Percentiles rank a stretch among this genome's conserved stretches.
phyloP scores from a whole-genome alignment of 352 stramenopile genomes.

The Stephanocyclus meneghinianus region DNA sequence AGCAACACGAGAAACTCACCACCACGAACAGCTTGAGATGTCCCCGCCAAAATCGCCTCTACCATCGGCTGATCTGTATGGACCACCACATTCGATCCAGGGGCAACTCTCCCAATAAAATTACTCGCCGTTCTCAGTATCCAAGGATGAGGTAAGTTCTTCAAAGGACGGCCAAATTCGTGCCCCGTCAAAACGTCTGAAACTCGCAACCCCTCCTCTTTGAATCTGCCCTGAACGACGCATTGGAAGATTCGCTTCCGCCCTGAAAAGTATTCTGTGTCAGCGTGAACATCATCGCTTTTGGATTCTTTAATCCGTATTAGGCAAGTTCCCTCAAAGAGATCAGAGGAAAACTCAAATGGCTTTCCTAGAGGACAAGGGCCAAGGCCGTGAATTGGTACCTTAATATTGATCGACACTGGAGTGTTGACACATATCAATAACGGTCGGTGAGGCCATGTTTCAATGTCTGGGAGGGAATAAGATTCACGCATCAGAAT shows the following conservation, averaged over 20 bases:
- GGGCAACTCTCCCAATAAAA: slow-evolving; percentile 35
- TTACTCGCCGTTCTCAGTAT: slow-evolving; percentile 41
- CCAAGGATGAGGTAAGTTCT: slow-evolving; percentile 45
- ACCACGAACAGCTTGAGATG: slow-evolving; percentile 40
- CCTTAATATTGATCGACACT: slow-evolving; percentile 23
- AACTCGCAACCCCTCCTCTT: slow-evolving; percentile 38
- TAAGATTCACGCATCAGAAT: slow-evolving; percentile 25
- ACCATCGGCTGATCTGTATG: slow-evolving; percentile 34
- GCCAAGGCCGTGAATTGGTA: slow-evolving; percentile 23
- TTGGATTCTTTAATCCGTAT: slow-evolving; percentile 43
- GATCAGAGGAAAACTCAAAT: slow-evolving; percentile 50
- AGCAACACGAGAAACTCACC: slow-evolving; percentile 11
- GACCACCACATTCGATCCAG: slow-evolving; percentile 36
- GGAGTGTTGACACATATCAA: slow-evolving; percentile 47
- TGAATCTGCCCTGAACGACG: slow-evolving; percentile 67
- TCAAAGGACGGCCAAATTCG: slow-evolving; percentile 49
- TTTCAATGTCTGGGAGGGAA: slow-evolving; percentile 30
- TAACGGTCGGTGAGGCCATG: slow-evolving; percentile 45
- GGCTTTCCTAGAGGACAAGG: slow-evolving; percentile 45
- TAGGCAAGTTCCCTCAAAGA: slow-evolving; percentile 53
- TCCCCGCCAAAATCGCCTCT: slow-evolving; percentile 43
- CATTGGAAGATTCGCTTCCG: slow-evolving; percentile 59
- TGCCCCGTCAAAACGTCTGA: slow-evolving; percentile 57
- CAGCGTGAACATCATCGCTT: slow-evolving; percentile 31
- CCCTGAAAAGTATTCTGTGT: slow-evolving; percentile 57